phyloP scores from a whole-genome alignment of 148 eudicot genomes.

The Dianthus caryophyllus region DNA sequence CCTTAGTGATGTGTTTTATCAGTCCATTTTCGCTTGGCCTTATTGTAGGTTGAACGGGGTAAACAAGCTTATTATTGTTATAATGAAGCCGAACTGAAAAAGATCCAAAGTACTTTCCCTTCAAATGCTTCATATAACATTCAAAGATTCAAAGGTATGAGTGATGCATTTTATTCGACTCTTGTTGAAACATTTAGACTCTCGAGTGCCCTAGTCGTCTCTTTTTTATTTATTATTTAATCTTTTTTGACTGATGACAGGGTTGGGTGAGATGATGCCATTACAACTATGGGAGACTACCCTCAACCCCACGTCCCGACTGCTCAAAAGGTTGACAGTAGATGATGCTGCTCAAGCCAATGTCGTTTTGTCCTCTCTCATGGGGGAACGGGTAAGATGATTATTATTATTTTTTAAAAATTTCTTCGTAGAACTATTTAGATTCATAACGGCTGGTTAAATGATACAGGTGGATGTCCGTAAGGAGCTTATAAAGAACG shows the following conservation, averaged over 20 bases:
- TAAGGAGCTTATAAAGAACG: slow-evolving; percentile 60
- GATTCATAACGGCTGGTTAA: not conserved
- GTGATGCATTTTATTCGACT: not conserved
- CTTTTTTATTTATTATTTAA: no score
- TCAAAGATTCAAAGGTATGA: slow-evolving; percentile 88
- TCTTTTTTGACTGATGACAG: slow-evolving; percentile 40
- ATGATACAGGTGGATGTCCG: slow-evolving; percentile 70
- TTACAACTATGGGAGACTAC: slow-evolving; percentile 93
- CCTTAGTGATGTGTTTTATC: not conserved
- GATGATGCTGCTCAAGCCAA: slow-evolving; percentile 95
- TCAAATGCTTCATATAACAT: slow-evolving; percentile 85
- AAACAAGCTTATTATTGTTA: slow-evolving; percentile 81
- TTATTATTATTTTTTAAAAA: not conserved
- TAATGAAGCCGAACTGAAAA: slow-evolving; percentile 65
- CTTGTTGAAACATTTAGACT: not conserved
- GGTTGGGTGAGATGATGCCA: slow-evolving; percentile 99
- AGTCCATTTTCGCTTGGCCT: slow-evolving; percentile 5
- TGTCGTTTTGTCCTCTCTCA: slow-evolving; percentile 84
- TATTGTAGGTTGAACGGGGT: slow-evolving; percentile 78
- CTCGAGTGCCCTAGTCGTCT: not conserved
- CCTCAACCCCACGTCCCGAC: slow-evolving; percentile 67
- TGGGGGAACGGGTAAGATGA: slow-evolving; percentile 79
- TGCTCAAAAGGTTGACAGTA: slow-evolving; percentile 72
- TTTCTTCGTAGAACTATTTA: not conserved
- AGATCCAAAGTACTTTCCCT: slow-evolving; percentile 61